Conservation (phyloP, 257 asterid species). For the Solanum chiquidenum region DNA sequence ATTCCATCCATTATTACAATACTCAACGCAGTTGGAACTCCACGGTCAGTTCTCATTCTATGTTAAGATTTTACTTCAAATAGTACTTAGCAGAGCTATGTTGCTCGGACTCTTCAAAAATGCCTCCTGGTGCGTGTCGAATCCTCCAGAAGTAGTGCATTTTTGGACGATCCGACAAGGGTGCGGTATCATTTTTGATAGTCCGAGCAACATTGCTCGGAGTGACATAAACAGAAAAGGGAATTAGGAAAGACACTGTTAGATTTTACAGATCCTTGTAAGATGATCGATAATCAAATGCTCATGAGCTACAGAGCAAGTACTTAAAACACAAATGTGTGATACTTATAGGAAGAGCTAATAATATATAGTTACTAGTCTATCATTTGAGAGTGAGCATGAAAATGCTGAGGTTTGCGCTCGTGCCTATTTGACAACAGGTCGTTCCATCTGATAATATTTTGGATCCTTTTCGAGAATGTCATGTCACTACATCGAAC, state of each 20-base stretch:
- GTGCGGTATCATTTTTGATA: neutral
- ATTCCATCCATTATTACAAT: slow-evolving; percentile 41
- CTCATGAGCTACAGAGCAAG: neutral
- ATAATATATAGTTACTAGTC: neutral
- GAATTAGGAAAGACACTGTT: neutral
- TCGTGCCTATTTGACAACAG: slow-evolving; percentile 8
- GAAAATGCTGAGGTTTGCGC: neutral
- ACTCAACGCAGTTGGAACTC: slow-evolving; percentile 58
- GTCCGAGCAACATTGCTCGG: neutral
- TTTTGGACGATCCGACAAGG: neutral
- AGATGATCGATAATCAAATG: neutral
- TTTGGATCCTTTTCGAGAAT: slow-evolving; percentile 79
- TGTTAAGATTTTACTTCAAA: neutral
- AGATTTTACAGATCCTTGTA: neutral
- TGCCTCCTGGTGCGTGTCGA: neutral
- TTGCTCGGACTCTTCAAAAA: neutral
- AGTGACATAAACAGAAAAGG: neutral
- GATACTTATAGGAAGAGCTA: neutral
- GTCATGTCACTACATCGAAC: slow-evolving; percentile 67
- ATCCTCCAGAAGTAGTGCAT: neutral
- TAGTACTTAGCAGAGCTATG: neutral
- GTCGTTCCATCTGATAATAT: slow-evolving; percentile 50
- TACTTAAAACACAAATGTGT: neutral
- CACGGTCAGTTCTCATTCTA: slow-evolving; percentile 30
- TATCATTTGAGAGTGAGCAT: neutral